A percentile compares a stretch with the other conserved stretches of the same genome.
These are phyloP conservation scores for Serpula lacrymans DNA, from an alignment of 768 basidiomycete species.

Conservation along the genomic window DNA sequence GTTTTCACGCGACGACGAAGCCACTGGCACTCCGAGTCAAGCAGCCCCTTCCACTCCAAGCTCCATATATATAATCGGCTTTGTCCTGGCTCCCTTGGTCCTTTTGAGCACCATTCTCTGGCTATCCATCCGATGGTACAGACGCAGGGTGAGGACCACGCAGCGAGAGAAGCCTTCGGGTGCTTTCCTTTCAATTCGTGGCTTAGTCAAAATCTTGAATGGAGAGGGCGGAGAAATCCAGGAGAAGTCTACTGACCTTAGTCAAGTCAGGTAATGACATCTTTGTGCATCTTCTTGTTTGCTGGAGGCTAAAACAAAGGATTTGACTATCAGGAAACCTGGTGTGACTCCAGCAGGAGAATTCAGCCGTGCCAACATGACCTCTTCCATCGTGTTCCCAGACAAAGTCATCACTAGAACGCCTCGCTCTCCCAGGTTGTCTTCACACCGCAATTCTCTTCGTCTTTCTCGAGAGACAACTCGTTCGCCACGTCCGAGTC, in stretches of 20 bases:
- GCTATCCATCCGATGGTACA: slow-evolving; percentile 39
- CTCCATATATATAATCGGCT: slow-evolving; percentile 47
- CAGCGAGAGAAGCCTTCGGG: slow-evolving; percentile 35
- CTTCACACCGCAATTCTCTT: slow-evolving; percentile 40
- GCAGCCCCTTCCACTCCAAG: slow-evolving; percentile 10
- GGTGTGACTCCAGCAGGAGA: too few species aligned
- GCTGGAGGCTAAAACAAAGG: too few species aligned
- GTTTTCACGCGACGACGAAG: too few species aligned
- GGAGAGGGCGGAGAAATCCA: slow-evolving; percentile 15
- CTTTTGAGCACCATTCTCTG: slow-evolving; percentile 37
- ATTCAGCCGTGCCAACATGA: slow-evolving; percentile 44
- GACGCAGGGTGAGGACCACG: slow-evolving; percentile 36
- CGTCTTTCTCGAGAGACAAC: slow-evolving; percentile 39
- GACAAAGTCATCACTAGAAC: slow-evolving; percentile 40
- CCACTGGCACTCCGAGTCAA: too few species aligned
- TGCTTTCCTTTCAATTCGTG: slow-evolving; percentile 48
- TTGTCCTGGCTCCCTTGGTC: slow-evolving; percentile 44
- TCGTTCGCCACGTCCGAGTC: slow-evolving; percentile 37
- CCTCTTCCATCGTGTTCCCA: slow-evolving; percentile 51
- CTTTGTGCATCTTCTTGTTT: neutral
- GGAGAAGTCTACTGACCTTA: slow-evolving; percentile 20
- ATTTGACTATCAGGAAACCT: too few species aligned
- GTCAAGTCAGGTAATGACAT: slow-evolving; percentile 3
- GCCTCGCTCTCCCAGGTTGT: slow-evolving; percentile 39
- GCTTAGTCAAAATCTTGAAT: slow-evolving; percentile 43